These are phyloP conservation scores for Talaromyces sp. DNA, from an alignment of 2,329 filamentous ascomycete genomes.

Conservation along the genomic window DNA sequence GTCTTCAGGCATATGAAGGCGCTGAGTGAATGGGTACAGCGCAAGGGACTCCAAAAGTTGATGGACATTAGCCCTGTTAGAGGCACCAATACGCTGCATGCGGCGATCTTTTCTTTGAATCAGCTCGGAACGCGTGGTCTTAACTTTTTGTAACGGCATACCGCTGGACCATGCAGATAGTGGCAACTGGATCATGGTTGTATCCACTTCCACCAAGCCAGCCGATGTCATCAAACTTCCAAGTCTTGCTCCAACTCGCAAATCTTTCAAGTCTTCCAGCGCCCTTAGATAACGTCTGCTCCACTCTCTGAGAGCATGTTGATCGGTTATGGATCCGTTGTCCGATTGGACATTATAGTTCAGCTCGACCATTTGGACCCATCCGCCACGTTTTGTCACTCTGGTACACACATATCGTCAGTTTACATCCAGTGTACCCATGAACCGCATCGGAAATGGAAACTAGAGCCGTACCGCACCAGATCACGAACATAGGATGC, in stretches of 20 bases:
- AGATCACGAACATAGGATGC: conserved; percentile 70
- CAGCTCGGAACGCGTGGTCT: not conserved
- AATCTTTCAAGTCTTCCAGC: conserved; percentile 60
- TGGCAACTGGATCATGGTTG: conserved; percentile 59
- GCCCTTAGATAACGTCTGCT: conserved; percentile 59
- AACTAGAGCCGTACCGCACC: conserved; percentile 37
- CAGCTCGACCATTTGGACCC: conserved; percentile 84
- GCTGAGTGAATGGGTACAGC: conserved; percentile 40
- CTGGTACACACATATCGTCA: conserved; percentile 14
- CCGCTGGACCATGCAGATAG: conserved; percentile 65
- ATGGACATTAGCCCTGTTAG: conserved; percentile 32
- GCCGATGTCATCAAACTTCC: conserved; percentile 53
- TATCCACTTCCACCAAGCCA: conserved; percentile 64
- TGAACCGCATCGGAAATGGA: not conserved
- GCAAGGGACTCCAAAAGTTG: conserved; percentile 35
- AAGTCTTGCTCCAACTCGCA: conserved; percentile 57
- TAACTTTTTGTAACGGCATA: conserved; percentile 36
- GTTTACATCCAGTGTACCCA: not conserved
- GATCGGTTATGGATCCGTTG: conserved; percentile 67
- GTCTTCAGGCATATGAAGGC: conserved; percentile 33
- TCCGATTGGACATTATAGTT: conserved; percentile 82
- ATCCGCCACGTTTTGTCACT: conserved; percentile 65
- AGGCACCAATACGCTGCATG: conserved; percentile 36
- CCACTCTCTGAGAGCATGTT: conserved; percentile 61
- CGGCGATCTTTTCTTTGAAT: conserved; percentile 28